These are phyloP conservation scores for Pulicaria dysenterica DNA, from an alignment of 129 eudicot species.

Conservation along the genomic window DNA sequence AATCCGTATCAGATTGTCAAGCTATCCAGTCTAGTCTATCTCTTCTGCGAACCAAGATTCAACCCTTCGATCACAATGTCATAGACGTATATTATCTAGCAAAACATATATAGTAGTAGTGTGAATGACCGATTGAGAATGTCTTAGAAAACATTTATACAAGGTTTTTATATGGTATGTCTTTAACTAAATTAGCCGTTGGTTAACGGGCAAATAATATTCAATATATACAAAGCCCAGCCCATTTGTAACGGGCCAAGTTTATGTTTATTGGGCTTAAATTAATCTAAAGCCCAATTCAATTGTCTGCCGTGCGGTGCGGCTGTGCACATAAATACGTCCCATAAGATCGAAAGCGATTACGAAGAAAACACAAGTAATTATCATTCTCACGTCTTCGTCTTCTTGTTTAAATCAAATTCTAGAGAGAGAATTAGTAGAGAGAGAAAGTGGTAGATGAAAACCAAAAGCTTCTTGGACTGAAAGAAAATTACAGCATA, in stretches of 20 bases:
- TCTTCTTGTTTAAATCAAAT: constrained; percentile 14
- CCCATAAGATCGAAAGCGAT: background rate
- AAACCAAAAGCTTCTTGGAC: constrained; percentile 37
- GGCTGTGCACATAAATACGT: background rate
- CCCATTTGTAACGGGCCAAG: background rate
- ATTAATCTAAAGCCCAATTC: background rate
- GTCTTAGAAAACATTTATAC: too few relatives aligned
- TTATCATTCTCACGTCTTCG: constrained; percentile 24
- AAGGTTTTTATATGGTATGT: background rate
- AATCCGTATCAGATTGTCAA: too few relatives aligned
- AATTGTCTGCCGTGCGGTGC: background rate
- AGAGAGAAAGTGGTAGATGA: constrained; percentile 16
- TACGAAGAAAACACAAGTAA: constrained; percentile 28
- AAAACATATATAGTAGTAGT: too few relatives aligned
- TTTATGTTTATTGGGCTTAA: background rate
- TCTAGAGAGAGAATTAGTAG: constrained; percentile 28
- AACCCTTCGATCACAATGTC: too few relatives aligned
- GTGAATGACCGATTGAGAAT: too few relatives aligned
- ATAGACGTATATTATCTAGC: too few relatives aligned
- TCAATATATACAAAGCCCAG: background rate
- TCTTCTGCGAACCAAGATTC: too few relatives aligned
- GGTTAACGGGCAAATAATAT: background rate
- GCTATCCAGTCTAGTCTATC: too few relatives aligned
- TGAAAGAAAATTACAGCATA: constrained; percentile 17
- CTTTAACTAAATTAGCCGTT: constrained; percentile 30